Evolutionary conservation across 805 yeast species (phyloP).

Genomic region (Spathaspora sp.): DNA sequence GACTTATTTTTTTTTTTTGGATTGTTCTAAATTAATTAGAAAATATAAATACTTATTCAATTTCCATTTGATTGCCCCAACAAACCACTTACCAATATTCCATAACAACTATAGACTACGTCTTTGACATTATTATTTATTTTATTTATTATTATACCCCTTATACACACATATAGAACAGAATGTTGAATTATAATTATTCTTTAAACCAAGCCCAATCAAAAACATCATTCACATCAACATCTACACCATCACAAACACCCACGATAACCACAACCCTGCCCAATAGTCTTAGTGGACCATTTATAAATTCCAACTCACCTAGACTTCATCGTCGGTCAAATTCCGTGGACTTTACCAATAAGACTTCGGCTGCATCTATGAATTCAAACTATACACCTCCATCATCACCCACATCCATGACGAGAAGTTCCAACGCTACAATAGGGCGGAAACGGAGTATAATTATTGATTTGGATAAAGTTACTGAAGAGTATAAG

Average conservation of each 20-base stretch:
- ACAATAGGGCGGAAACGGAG: neutral
- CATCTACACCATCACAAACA: neutral
- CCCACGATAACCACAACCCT: neutral
- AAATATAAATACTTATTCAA: neutral
- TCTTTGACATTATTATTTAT: neutral
- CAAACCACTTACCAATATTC: neutral
- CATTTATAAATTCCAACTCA: neutral
- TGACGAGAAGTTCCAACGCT: neutral
- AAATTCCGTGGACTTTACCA: constrained; percentile 8
- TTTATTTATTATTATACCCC: neutral
- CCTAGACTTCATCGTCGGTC: constrained; percentile 3
- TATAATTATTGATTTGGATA: constrained; percentile 12
- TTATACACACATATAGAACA: neutral
- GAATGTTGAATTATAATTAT: constrained; percentile 6
- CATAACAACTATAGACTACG: neutral
- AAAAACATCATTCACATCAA: neutral
- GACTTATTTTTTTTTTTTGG: neutral
- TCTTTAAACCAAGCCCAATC: constrained; percentile 4
- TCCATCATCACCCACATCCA: neutral
- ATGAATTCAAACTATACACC: constrained; percentile 1
- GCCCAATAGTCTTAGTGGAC: neutral
- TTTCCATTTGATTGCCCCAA: neutral
- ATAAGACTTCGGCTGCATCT: neutral
- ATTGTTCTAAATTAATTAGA: neutral
- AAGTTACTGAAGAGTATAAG: constrained; percentile 10